Base-by-base conservation (phyloP, 2,329 filamentous ascomycete species). In the Tolypocladium paradoxum region DNA sequence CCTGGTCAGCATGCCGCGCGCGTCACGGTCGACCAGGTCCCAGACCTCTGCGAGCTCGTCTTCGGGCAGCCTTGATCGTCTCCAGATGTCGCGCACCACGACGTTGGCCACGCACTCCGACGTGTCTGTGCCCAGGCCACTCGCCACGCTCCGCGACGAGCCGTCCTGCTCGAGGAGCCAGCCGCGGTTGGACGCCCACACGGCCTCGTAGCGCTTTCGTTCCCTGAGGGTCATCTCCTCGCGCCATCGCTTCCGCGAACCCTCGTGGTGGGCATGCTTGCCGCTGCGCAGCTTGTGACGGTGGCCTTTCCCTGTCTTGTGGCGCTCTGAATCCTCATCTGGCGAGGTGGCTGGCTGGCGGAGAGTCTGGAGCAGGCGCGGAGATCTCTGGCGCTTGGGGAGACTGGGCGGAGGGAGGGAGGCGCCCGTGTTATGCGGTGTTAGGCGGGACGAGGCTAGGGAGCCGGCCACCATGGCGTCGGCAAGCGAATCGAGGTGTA, bases 111-210 rank as follows among this genome's bases (percentile, higher is more conserved):
- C 84, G 47, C 78, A 74, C 16, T 81, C 76, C 1, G 69, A 68
- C 4, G 66, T 58, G 8, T 69, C 65, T 27, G 58, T 57, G 45
- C 56, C 55, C 27, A 55, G 54, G 35, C 49, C 57, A 6, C 57
- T 57, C 14, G 55, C 57, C 0, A 51, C n/a, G 18, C 61, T 60
- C 6, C 57, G 49, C 5, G 52, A 45, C 31, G 54, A 54, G 29
- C 53, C 55, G 52, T 57, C 57, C 14, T 56, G 24, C 2, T 69
- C 61, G 2, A 78, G 64, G 9, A 81, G 68, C 0, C 82, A 54
- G 0, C 88, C 88, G 49, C 83, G 81, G 61, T 93, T 93, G 43
- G 87, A 88, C 1, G 88, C 88, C 87, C 88, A 93, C 1, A 93
- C 79, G 2, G 86, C 88, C 66, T 92, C 88, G 66, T 93, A 93